phyloP scores from a whole-genome alignment of 75 land plant species.

The Gnetum montanum region DNA sequence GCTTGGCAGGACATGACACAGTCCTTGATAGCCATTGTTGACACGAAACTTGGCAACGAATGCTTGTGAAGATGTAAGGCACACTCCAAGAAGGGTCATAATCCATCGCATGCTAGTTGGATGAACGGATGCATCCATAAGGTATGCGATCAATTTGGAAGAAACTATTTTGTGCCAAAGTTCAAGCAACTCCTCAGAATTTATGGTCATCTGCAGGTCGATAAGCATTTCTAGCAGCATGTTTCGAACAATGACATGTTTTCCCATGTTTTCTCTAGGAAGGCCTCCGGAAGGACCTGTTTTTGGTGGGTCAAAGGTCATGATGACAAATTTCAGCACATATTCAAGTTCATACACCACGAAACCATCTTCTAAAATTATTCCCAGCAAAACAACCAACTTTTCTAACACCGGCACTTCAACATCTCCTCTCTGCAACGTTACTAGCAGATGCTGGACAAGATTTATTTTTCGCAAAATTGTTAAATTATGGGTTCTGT shows the following conservation, averaged over 20 bases:
- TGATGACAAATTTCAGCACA: conserved; percentile 92
- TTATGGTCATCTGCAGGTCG: conserved; percentile 88
- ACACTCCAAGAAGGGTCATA: conserved; percentile 95
- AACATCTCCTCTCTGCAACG: conserved; percentile 93
- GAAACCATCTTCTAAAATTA: conserved; percentile 93
- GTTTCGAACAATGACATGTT: conserved; percentile 92
- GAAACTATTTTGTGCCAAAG: conserved; percentile 98
- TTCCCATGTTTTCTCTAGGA: conserved; percentile 73
- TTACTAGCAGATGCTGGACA: conserved; percentile 88
- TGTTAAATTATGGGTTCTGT: conserved; percentile 86
- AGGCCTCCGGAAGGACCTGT: conserved; percentile 29
- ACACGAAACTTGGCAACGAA: conserved; percentile 76
- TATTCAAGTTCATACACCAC: conserved; percentile 73
- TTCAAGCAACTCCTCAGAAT: conserved; percentile 74
- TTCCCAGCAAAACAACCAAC: conserved; percentile 79
- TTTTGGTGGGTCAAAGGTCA: conserved; percentile 97
- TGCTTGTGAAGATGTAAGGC: conserved; percentile 79
- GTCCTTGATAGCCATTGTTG: conserved; percentile 76
- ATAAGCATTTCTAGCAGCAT: conserved; percentile 98
- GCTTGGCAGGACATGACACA: conserved; percentile 75
- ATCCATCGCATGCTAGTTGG: conserved; percentile 98
- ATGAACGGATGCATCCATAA: conserved; percentile 95
- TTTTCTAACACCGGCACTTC: conserved; percentile 88
- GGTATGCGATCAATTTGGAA: conserved; percentile 78
- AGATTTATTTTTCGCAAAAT: conserved; percentile 75